Percentiles rank a stretch among this genome's conserved stretches.
Conservation (phyloP, 2,329 filamentous ascomycete genomes). For the Trichoderma arundinaceum region DNA sequence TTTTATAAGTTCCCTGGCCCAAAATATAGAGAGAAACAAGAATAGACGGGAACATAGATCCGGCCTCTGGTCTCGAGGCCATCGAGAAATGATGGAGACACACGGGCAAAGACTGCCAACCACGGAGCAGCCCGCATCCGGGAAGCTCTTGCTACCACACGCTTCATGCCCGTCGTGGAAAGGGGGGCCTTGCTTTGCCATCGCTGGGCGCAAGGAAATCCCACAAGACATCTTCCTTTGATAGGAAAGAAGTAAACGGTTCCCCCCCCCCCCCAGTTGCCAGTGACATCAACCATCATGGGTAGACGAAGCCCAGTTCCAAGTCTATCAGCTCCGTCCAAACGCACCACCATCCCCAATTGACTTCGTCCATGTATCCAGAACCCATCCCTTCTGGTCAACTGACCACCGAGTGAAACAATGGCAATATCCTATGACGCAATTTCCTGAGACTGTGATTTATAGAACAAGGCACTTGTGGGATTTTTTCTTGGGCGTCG, state of each 20-base stretch:
- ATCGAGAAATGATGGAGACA: slow-evolving; percentile 27
- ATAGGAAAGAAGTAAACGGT: slow-evolving; percentile 16
- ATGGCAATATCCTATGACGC: slow-evolving; percentile 29
- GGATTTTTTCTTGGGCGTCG: slow-evolving; percentile 76
- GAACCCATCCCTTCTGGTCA: slow-evolving; percentile 30
- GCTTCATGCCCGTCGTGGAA: slow-evolving; percentile 15
- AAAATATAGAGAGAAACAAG: slow-evolving; percentile 41
- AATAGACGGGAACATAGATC: slow-evolving; percentile 34
- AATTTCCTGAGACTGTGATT: slow-evolving; percentile 32
- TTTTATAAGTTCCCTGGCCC: slow-evolving; percentile 45
- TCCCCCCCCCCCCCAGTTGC: slow-evolving; percentile 3
- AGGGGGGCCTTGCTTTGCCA: slow-evolving; percentile 5
- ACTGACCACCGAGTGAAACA: slow-evolving; percentile 29
- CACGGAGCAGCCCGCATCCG: slow-evolving; percentile 15
- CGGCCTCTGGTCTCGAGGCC: slow-evolving; percentile 36
- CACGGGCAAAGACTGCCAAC: slow-evolving; percentile 8
- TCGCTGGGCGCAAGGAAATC: slow-evolving; percentile 6
- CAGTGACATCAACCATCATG: slow-evolving; percentile 23
- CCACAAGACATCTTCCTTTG: neutral
- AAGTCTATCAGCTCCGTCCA: slow-evolving; percentile 26
- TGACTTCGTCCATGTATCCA: slow-evolving; percentile 30
- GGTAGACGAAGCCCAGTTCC: slow-evolving; percentile 17
- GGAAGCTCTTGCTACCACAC: slow-evolving; percentile 19
- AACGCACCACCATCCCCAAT: slow-evolving; percentile 25
- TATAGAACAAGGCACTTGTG: slow-evolving; percentile 74